phyloP scores from a whole-genome alignment of 129 eudicot species.

The Solidago caesia region DNA sequence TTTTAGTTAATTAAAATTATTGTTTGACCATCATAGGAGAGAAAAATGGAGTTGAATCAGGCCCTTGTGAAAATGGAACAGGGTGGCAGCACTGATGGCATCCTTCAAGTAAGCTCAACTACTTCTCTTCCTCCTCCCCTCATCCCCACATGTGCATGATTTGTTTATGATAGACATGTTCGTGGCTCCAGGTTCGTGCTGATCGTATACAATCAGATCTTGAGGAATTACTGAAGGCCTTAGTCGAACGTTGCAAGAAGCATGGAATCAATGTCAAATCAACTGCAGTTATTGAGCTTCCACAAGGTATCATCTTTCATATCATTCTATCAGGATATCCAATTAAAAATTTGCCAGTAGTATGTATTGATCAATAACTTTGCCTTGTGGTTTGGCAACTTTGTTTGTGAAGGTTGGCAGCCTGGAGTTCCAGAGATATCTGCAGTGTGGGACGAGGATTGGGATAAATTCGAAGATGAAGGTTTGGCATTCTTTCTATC shows the following conservation, averaged over 20 bases:
- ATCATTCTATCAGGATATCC: background rate
- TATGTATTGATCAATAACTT: conserved; percentile 14
- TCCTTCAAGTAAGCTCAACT: conserved; percentile 45
- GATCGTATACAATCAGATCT: conserved; percentile 95
- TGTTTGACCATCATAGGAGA: conserved; percentile 52
- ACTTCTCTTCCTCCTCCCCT: background rate
- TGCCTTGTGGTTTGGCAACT: conserved; percentile 17
- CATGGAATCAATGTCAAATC: conserved; percentile 70
- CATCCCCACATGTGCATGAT: background rate
- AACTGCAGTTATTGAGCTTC: conserved; percentile 84
- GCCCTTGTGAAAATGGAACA: conserved; percentile 93
- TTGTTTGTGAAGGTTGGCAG: conserved; percentile 72
- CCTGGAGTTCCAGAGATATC: conserved; percentile 89
- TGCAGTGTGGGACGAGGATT: conserved; percentile 98
- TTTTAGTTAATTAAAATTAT: conserved; percentile 21
- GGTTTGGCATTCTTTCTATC: conserved; percentile 41
- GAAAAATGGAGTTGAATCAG: conserved; percentile 87
- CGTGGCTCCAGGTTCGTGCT: conserved; percentile 76
- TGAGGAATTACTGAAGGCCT: conserved; percentile 88
- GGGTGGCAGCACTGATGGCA: conserved; percentile 62
- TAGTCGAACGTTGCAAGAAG: conserved; percentile 77
- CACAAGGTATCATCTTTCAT: conserved; percentile 55
- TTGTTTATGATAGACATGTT: conserved; percentile 8
- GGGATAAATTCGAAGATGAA: conserved; percentile 99
- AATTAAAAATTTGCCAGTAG: background rate